Evolutionary conservation across 75 land plant genomes (phyloP).

Genomic region (Isoetes taiwanensis): DNA sequence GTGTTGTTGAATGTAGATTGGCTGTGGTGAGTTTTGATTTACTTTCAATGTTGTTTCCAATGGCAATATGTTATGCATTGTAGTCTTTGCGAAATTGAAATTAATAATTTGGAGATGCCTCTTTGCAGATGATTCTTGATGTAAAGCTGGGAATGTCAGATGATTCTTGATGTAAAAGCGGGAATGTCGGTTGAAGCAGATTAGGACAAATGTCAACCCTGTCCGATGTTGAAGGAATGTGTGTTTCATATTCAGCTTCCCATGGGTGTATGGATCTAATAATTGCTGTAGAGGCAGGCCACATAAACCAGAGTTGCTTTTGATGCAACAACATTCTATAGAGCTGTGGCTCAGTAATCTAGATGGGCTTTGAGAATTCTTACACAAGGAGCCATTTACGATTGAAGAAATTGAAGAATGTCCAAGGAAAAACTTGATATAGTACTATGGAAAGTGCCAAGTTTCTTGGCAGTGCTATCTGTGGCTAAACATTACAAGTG

Average conservation of each 20-base stretch:
- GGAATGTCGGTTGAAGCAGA: no score
- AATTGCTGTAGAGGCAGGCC: neutral
- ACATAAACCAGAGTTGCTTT: no score
- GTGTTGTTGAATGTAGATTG: conserved; percentile 4
- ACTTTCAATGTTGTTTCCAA: no score
- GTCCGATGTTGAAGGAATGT: conserved; percentile 4
- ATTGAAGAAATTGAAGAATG: neutral
- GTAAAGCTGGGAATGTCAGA: neutral
- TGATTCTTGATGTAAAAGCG: neutral
- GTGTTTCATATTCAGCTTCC: neutral
- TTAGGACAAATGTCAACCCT: neutral
- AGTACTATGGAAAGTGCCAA: neutral
- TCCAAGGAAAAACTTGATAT: neutral
- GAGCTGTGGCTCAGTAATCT: no score
- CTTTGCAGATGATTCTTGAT: neutral
- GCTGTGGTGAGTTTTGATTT: conserved; percentile 1
- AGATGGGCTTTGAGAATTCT: neutral
- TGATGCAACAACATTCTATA: no score
- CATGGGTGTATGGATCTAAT: neutral
- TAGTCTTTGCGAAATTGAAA: no score
- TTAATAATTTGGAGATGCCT: neutral
- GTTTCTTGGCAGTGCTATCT: neutral
- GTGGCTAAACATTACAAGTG: neutral
- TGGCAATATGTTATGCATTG: neutral
- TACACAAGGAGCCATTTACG: neutral